These are phyloP conservation scores for Lachancea cidri DNA, from an alignment of 805 yeast genomes.

Conservation along the genomic window DNA sequence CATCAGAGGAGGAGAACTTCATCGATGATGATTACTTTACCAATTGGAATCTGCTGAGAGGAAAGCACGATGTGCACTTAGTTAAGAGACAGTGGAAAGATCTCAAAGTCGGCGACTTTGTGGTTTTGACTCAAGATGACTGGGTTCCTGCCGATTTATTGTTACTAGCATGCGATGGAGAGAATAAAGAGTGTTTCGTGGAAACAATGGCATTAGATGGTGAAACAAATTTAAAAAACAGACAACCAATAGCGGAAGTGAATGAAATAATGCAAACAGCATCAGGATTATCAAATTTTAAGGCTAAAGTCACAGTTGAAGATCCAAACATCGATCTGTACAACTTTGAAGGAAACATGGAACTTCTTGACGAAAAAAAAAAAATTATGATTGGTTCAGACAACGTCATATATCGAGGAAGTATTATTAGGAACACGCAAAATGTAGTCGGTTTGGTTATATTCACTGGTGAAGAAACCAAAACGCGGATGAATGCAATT, in stretches of 20 bases:
- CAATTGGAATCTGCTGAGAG: constrained; percentile 9
- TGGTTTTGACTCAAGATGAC: constrained; percentile 70
- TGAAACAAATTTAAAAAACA: constrained; percentile 84
- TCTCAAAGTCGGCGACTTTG: constrained; percentile 81
- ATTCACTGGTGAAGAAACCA: constrained; percentile 94
- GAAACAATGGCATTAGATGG: constrained; percentile 99
- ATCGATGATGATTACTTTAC: constrained; percentile 17
- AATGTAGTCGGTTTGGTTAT: constrained; percentile 72
- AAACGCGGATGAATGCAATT: constrained; percentile 91
- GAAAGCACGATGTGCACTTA: constrained; percentile 20
- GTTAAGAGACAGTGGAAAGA: constrained; percentile 58
- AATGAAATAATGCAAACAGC: constrained; percentile 47
- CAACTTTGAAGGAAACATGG: constrained; percentile 79
- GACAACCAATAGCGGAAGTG: constrained; percentile 60
- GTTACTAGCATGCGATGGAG: constrained; percentile 58
- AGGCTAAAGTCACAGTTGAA: constrained; percentile 61
- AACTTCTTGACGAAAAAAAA: constrained; percentile 35
- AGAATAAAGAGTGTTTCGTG: constrained; percentile 61
- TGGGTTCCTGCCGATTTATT: constrained; percentile 93
- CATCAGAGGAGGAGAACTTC: constrained; percentile 8
- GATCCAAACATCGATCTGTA: constrained; percentile 91
- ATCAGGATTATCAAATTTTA: constrained; percentile 43
- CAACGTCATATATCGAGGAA: constrained; percentile 86
- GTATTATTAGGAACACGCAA: constrained; percentile 79
- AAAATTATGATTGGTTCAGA: constrained; percentile 67